Evolutionary conservation across 2,329 filamentous ascomycete genomes (phyloP).

Genomic region (Bipolaris bicolor): DNA sequence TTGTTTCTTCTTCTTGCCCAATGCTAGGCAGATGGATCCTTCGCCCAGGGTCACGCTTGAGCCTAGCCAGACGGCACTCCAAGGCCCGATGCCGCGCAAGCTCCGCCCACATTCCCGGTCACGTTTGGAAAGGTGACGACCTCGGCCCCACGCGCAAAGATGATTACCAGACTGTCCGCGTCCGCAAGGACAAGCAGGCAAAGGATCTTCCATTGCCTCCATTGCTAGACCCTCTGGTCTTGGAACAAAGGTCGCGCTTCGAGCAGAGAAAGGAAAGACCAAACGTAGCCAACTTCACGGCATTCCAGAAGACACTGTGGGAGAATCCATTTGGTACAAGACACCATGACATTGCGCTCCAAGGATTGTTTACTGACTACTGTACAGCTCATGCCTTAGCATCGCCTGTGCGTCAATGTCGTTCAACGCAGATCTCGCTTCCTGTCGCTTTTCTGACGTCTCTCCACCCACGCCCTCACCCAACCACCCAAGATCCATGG

Average conservation of each 20-base stretch:
- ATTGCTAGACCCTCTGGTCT: conserved; percentile 54
- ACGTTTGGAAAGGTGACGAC: conserved; percentile 24
- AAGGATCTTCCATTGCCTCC: conserved; percentile 55
- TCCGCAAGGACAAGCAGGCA: conserved; percentile 41
- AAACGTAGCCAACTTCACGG: conserved; percentile 50
- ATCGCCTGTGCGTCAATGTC: conserved; percentile 64
- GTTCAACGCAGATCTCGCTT: conserved; percentile 55
- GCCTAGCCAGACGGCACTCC: conserved; percentile 16
- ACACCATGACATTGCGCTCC: not conserved
- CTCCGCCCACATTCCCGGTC: conserved; percentile 17
- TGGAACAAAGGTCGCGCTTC: conserved; percentile 44
- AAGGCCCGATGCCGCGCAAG: conserved; percentile 20
- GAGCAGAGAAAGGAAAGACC: conserved; percentile 51
- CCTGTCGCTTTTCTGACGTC: conserved; percentile 69
- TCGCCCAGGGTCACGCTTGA: conserved; percentile 27
- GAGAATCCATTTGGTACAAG: conserved; percentile 68
- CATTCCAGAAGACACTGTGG: conserved; percentile 64
- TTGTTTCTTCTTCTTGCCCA: conserved; percentile 18
- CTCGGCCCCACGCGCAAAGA: conserved; percentile 41
- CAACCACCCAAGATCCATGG: conserved; percentile 61
- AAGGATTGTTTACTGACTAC: conserved; percentile 8
- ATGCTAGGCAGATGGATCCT: conserved; percentile 37
- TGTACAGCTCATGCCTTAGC: conserved; percentile 65
- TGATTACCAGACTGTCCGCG: conserved; percentile 41
- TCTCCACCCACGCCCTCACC: conserved; percentile 64